Evolutionary conservation across 2,329 filamentous ascomycete species (phyloP).

Genomic region (Phialocephala sp.): DNA sequence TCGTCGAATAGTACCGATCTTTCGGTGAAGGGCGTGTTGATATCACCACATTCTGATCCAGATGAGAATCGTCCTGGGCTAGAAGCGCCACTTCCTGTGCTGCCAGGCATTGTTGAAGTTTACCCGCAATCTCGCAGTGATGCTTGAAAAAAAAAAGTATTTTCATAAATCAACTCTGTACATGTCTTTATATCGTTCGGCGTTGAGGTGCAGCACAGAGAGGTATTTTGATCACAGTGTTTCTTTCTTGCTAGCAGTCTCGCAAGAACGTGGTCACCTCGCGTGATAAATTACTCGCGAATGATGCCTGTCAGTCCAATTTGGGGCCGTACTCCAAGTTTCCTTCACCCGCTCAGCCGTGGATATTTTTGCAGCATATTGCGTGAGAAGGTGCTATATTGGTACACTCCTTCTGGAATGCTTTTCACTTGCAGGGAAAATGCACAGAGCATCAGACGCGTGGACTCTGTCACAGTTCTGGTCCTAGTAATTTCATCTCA

Average conservation of each 20-base stretch:
- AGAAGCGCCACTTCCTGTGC: slow-evolving; percentile 31
- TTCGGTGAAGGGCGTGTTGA: slow-evolving; percentile 36
- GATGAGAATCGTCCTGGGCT: slow-evolving; percentile 30
- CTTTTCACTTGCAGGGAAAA: slow-evolving; percentile 20
- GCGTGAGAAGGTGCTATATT: slow-evolving; percentile 27
- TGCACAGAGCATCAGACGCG: slow-evolving; percentile 22
- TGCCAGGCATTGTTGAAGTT: slow-evolving; percentile 30
- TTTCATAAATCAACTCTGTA: slow-evolving; percentile 23
- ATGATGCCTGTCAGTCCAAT: slow-evolving; percentile 30
- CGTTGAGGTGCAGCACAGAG: slow-evolving; percentile 19
- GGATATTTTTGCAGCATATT: slow-evolving; percentile 30
- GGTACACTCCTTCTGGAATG: slow-evolving; percentile 27
- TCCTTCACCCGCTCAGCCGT: slow-evolving; percentile 33
- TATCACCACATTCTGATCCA: slow-evolving; percentile 30
- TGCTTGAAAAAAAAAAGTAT: slow-evolving; percentile 12
- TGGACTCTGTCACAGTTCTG: slow-evolving; percentile 16
- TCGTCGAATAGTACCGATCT: slow-evolving; percentile 35
- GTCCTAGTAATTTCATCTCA: slow-evolving; percentile 10
- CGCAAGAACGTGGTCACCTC: slow-evolving; percentile 33
- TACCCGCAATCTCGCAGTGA: slow-evolving; percentile 21
- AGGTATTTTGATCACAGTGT: slow-evolving; percentile 16
- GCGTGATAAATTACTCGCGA: slow-evolving; percentile 28
- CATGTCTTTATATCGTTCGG: slow-evolving; percentile 31
- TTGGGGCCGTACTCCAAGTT: slow-evolving; percentile 26
- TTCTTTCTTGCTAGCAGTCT: slow-evolving; percentile 19